These are phyloP conservation scores for Fusarium sp. DNA, from an alignment of 2,329 filamentous ascomycete genomes.

Conservation along the genomic window DNA sequence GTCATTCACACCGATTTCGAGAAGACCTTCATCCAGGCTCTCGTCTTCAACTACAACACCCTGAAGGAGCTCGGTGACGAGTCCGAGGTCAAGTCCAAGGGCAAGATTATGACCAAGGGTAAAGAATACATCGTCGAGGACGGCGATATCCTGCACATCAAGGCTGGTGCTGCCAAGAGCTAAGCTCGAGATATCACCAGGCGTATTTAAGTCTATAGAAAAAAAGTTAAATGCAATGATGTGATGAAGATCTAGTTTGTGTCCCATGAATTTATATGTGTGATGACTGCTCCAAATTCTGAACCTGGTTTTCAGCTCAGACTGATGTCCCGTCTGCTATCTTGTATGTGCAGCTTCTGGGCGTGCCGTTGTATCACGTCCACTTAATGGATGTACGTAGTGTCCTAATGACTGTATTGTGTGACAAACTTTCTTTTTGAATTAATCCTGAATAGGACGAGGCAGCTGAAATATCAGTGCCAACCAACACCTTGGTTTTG, in stretches of 20 bases:
- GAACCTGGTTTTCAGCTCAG: neutral
- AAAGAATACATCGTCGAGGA: slow-evolving; percentile 95
- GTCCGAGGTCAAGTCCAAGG: slow-evolving; percentile 87
- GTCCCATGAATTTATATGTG: neutral
- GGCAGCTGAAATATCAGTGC: neutral
- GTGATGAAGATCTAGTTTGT: slow-evolving; percentile 20
- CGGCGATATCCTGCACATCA: slow-evolving; percentile 86
- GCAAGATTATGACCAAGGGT: slow-evolving; percentile 98
- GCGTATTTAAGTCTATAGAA: slow-evolving; percentile 23
- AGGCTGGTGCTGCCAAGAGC: slow-evolving; percentile 84
- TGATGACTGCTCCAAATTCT: neutral
- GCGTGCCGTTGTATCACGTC: neutral
- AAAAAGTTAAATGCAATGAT: slow-evolving; percentile 44
- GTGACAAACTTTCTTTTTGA: too few relatives aligned
- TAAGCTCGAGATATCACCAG: slow-evolving; percentile 52
- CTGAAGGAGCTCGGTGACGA: slow-evolving; percentile 92
- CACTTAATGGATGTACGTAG: neutral
- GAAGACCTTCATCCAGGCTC: slow-evolving; percentile 98
- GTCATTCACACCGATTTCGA: slow-evolving; percentile 99
- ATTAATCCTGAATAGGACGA: neutral
- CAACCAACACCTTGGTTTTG: neutral
- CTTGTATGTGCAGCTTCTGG: neutral
- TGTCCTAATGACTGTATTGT: too few relatives aligned
- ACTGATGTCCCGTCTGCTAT: too few relatives aligned
- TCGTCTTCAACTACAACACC: slow-evolving; percentile 89